Evolutionary conservation across 2,329 filamentous ascomycete species (phyloP).

Genomic region (Alternaria burnsii): DNA sequence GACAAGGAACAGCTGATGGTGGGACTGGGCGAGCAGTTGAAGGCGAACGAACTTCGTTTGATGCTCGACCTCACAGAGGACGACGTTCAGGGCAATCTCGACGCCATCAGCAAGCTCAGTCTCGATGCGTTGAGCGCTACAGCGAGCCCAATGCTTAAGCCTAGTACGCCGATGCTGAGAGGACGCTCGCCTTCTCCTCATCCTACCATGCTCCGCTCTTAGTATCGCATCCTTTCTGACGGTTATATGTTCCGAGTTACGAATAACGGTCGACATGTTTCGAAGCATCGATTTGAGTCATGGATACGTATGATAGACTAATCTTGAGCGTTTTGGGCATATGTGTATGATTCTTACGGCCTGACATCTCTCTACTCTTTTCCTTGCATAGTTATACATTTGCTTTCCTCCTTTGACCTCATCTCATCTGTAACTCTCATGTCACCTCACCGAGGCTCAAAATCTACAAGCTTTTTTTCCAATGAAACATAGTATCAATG

Average conservation of each 20-base stretch:
- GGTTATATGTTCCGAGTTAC: not conserved
- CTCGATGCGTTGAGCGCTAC: slow-evolving; percentile 48
- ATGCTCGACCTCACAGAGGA: slow-evolving; percentile 50
- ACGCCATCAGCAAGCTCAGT: slow-evolving; percentile 50
- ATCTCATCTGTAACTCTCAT: not conserved
- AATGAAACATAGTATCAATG: not conserved
- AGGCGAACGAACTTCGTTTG: slow-evolving; percentile 48
- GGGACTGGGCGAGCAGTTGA: slow-evolving; percentile 43
- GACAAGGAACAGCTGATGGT: slow-evolving; percentile 49
- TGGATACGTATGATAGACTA: slow-evolving; percentile 3
- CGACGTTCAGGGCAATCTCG: slow-evolving; percentile 46
- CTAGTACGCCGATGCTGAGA: slow-evolving; percentile 46
- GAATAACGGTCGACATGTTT: not conserved
- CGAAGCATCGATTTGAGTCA: not conserved
- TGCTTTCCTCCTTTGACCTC: not conserved
- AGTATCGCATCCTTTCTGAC: not conserved
- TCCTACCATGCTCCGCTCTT: slow-evolving; percentile 34
- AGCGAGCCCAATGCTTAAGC: slow-evolving; percentile 47
- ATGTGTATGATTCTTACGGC: not conserved
- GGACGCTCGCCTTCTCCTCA: slow-evolving; percentile 47
- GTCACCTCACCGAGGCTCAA: not conserved
- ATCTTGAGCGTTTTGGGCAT: not conserved
- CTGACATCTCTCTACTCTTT: not conserved
- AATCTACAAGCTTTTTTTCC: not conserved
- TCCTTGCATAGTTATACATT: not conserved